These are phyloP conservation scores for Drechslera avenae DNA, from an alignment of 2,329 filamentous ascomycete species.

Conservation along the genomic window DNA sequence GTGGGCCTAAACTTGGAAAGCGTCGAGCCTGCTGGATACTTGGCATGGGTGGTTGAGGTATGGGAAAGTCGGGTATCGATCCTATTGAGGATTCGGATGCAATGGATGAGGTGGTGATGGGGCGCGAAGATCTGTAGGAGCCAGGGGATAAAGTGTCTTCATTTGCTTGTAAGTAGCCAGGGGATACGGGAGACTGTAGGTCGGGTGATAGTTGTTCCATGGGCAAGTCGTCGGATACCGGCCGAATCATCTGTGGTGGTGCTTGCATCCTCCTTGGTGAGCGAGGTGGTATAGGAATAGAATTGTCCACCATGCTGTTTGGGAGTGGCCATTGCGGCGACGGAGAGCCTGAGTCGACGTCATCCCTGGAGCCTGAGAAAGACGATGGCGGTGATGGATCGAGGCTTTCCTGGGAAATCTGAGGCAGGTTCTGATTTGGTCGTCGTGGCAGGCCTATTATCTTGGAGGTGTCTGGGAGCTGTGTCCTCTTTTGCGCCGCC, in stretches of 20 bases:
- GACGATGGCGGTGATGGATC: constrained; percentile 21
- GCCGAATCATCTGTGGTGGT: constrained; percentile 51
- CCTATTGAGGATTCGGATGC: constrained; percentile 50
- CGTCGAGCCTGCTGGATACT: constrained; percentile 45
- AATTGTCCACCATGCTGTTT: constrained; percentile 37
- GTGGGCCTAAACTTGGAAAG: constrained; percentile 53
- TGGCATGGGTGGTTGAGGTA: constrained; percentile 43
- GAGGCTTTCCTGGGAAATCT: constrained; percentile 25
- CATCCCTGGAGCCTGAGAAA: constrained; percentile 21
- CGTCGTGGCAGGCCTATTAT: constrained; percentile 44
- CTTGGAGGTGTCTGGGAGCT: constrained; percentile 39
- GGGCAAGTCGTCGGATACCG: constrained; percentile 41
- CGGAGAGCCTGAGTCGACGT: constrained; percentile 34
- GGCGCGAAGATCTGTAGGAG: constrained; percentile 38
- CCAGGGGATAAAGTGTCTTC: constrained; percentile 43
- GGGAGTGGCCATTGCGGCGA: constrained; percentile 55
- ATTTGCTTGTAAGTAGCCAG: constrained; percentile 33
- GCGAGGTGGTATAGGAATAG: constrained; percentile 30
- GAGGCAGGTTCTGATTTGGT: constrained; percentile 42
- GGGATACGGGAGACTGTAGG: constrained; percentile 27
- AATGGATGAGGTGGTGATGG: constrained; percentile 46
- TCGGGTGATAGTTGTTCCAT: constrained; percentile 37
- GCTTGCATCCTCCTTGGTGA: constrained; percentile 45
- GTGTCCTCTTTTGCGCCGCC: constrained; percentile 35
- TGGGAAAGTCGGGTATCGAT: constrained; percentile 51